Evolutionary conservation across 2,329 filamentous ascomycete genomes (phyloP).

Genomic region (Fusarium ambrosium): DNA sequence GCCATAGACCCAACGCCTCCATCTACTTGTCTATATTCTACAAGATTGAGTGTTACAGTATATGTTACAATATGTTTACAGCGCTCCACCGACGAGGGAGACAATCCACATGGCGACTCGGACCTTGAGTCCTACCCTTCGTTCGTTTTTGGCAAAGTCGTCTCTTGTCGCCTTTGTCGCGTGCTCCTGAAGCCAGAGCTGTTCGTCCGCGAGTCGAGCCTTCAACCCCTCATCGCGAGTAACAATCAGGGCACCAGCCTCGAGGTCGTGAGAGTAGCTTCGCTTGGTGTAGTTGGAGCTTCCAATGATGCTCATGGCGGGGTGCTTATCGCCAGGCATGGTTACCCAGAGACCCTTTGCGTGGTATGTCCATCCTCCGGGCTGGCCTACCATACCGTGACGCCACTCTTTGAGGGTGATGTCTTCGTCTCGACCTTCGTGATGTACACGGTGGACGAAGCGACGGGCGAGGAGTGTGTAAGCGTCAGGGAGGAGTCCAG

Average conservation of each 20-base stretch:
- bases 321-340: slow-evolving; percentile 73
- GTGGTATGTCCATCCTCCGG: slow-evolving; percentile 96
- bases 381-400: slow-evolving; percentile 81
- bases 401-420: slow-evolving; percentile 91
- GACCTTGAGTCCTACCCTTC: slow-evolving; percentile 88
- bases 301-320: slow-evolving; percentile 86
- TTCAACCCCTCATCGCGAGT: slow-evolving; percentile 82
- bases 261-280: slow-evolving; percentile 92
- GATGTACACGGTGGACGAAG: slow-evolving; percentile 76
- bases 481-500: slow-evolving; percentile 89
- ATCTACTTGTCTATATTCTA: slow-evolving; percentile 28
- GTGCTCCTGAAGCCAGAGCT: slow-evolving; percentile 82
- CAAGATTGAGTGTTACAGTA: slow-evolving; percentile 13
- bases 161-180: slow-evolving; percentile 77
- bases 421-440: slow-evolving; percentile 62
- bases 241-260: slow-evolving; percentile 88
- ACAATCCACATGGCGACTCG: slow-evolving; percentile 96
- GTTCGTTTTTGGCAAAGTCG: slow-evolving; percentile 84
- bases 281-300: slow-evolving; percentile 97
- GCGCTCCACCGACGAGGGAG: slow-evolving; percentile 84
- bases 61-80: slow-evolving; percentile 63
- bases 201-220: slow-evolving; percentile 80
- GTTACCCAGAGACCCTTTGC: slow-evolving; percentile 96
- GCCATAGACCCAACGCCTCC: slow-evolving; percentile 6
- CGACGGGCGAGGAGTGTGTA: slow-evolving; percentile 89